phyloP scores from a whole-genome alignment of 2,329 filamentous ascomycete genomes.

The Cladosporium sp. region DNA sequence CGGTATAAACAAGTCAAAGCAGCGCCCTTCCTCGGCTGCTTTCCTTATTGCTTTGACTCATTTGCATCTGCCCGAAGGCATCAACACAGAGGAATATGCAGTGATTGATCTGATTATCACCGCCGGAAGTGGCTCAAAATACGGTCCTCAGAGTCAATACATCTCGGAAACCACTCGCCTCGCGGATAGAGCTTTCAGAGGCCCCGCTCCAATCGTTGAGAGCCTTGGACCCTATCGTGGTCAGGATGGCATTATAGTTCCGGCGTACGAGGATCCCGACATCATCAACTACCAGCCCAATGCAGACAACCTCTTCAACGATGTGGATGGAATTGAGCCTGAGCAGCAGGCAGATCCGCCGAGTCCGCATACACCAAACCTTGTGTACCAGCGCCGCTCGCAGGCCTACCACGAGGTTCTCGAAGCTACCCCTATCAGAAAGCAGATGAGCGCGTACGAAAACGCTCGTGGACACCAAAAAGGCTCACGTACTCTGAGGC shows the following conservation, averaged over 20 bases:
- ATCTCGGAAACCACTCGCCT: constrained; percentile 18
- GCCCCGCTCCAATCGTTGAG: neutral
- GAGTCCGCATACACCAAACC: neutral
- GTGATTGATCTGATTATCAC: constrained; percentile 28
- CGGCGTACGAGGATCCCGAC: neutral
- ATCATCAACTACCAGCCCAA: neutral
- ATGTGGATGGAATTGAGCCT: neutral
- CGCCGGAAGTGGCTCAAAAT: constrained; percentile 26
- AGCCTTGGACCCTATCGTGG: neutral
- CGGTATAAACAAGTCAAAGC: constrained; percentile 31
- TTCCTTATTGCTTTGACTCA: constrained; percentile 36
- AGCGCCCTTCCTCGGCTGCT: constrained; percentile 32
- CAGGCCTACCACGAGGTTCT: neutral
- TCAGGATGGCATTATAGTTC: neutral
- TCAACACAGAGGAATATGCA: constrained; percentile 25
- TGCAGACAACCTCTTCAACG: neutral
- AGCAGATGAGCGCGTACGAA: neutral
- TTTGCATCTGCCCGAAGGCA: constrained; percentile 33
- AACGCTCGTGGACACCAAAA: constrained; percentile 11
- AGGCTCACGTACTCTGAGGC: constrained; percentile 14
- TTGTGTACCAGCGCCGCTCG: neutral
- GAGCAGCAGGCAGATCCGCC: neutral
- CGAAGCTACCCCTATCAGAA: neutral
- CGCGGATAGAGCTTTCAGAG: constrained; percentile 11
- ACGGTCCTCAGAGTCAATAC: constrained; percentile 20